Evolutionary conservation across 148 eudicot genomes (phyloP).

Genomic region (Simmondsia chinensis): DNA sequence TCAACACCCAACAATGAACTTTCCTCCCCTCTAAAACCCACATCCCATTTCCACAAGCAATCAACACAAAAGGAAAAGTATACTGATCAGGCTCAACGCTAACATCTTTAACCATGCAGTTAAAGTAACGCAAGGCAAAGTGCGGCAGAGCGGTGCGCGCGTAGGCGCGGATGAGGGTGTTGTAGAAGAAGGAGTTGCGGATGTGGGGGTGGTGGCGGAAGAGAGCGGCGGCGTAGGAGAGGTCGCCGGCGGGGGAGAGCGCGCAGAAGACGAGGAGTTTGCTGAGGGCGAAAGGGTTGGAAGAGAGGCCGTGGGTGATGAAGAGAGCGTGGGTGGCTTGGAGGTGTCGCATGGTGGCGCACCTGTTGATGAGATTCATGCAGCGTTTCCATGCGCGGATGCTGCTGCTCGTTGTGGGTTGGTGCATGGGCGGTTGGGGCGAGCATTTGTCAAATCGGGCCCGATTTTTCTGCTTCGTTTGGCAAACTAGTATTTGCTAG

Average conservation of each 20-base stretch:
- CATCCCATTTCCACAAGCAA: constrained; percentile 6
- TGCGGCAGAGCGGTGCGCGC: constrained; percentile 3
- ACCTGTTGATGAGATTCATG: constrained; percentile 6
- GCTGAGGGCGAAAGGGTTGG: constrained; percentile 16
- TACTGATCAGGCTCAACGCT: constrained; percentile 7
- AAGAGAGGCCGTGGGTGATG: constrained; percentile 15
- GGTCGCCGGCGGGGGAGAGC: constrained; percentile 7
- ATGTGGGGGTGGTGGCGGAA: constrained; percentile 5
- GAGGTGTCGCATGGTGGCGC: constrained; percentile 8
- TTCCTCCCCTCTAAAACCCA: constrained; percentile 5
- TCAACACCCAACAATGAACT: constrained; percentile 8
- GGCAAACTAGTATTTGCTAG: no score
- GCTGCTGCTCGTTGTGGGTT: not conserved
- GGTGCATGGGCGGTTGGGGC: no score
- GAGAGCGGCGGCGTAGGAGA: constrained; percentile 10
- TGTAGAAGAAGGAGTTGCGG: constrained; percentile 16
- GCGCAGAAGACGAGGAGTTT: constrained; percentile 13
- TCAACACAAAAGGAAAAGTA: constrained; percentile 15
- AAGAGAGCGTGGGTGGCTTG: constrained; percentile 9
- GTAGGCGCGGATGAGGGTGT: constrained; percentile 20
- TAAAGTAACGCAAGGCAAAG: constrained; percentile 11
- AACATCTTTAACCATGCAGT: constrained; percentile 8
- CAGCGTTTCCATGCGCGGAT: constrained; percentile 11
- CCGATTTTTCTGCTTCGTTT: no score
- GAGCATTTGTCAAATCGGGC: no score